Conservation (phyloP, 805 yeast species). For the Candida golubevii region DNA sequence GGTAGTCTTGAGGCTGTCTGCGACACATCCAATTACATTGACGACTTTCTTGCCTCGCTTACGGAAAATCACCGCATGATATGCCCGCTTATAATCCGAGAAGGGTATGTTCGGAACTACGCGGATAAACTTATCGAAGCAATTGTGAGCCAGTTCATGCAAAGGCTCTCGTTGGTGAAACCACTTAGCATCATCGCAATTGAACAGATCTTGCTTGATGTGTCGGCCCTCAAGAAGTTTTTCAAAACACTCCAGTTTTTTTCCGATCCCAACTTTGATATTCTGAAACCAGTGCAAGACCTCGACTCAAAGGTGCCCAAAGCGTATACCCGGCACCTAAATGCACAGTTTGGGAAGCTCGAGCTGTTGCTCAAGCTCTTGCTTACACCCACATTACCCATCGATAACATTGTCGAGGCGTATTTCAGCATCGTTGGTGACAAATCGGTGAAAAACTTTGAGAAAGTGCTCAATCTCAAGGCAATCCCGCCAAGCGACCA, state of each 20-base stretch:
- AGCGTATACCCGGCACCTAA: conserved; percentile 41
- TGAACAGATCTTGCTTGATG: conserved; percentile 77
- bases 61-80: conserved; percentile 43
- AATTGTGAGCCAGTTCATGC: conserved; percentile 51
- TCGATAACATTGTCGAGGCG: conserved; percentile 54
- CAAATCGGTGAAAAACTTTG: conserved; percentile 55
- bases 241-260: conserved; percentile 43
- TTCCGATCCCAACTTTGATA: conserved; percentile 37
- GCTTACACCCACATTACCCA: conserved; percentile 59
- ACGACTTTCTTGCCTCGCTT: conserved; percentile 49
- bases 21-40: conserved; percentile 68
- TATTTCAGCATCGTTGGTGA: conserved; percentile 69
- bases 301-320: conserved; percentile 21
- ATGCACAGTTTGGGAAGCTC: conserved; percentile 37
- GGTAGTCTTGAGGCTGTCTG: conserved; percentile 54
- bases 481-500: conserved; percentile 39
- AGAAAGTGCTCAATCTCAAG: conserved; percentile 60
- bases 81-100: conserved; percentile 59
- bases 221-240: conserved; percentile 56
- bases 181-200: conserved; percentile 55
- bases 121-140: conserved; percentile 73
- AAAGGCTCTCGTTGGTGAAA: conserved; percentile 54
- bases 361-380: conserved; percentile 69
- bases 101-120: conserved; percentile 64
- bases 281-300: conserved; percentile 12